Percentiles rank a stretch among this genome's conserved stretches.
Conservation (phyloP, 768 basidiomycete species). For the Saitozyma sp. region DNA sequence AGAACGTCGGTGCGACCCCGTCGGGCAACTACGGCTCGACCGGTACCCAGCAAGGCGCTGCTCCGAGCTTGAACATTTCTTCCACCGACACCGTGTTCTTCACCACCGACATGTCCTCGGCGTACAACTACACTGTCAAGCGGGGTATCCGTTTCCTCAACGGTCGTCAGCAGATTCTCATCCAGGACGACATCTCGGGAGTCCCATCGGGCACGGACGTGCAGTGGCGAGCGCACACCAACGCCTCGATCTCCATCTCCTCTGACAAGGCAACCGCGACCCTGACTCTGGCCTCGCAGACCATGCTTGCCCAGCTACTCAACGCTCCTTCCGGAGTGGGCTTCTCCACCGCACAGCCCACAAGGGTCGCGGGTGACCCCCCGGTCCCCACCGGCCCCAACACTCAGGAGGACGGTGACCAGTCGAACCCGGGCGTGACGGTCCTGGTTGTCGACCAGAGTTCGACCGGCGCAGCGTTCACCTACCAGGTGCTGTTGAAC, state of each 20-base stretch:
- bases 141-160: constrained; percentile 86
- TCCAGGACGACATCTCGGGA: constrained; percentile 85
- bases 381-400: constrained; percentile 60
- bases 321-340: constrained; percentile 66
- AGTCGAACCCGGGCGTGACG: constrained; percentile 72
- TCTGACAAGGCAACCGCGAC: constrained; percentile 66
- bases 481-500: constrained; percentile 80
- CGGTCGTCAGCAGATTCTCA: constrained; percentile 76
- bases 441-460: constrained; percentile 71
- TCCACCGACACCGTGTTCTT: constrained; percentile 76
- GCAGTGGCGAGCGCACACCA: constrained; percentile 91
- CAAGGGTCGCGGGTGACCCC: constrained; percentile 64
- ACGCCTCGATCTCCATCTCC: constrained; percentile 68
- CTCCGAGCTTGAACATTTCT: constrained; percentile 70
- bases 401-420: constrained; percentile 54
- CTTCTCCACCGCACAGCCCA: constrained; percentile 63
- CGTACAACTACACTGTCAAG: constrained; percentile 67
- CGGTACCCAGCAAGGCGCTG: constrained; percentile 69
- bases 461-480: constrained; percentile 67
- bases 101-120: constrained; percentile 71
- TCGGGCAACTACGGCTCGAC: constrained; percentile 65
- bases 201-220: constrained; percentile 56
- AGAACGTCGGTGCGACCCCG: constrained; percentile 66
- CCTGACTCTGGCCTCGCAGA: constrained; percentile 69
- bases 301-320: constrained; percentile 66